Percentiles rank a stretch among this genome's conserved stretches.
These are phyloP conservation scores for Lumnitzera racemosa DNA, from an alignment of 345 rosid species.

Conservation along the genomic window DNA sequence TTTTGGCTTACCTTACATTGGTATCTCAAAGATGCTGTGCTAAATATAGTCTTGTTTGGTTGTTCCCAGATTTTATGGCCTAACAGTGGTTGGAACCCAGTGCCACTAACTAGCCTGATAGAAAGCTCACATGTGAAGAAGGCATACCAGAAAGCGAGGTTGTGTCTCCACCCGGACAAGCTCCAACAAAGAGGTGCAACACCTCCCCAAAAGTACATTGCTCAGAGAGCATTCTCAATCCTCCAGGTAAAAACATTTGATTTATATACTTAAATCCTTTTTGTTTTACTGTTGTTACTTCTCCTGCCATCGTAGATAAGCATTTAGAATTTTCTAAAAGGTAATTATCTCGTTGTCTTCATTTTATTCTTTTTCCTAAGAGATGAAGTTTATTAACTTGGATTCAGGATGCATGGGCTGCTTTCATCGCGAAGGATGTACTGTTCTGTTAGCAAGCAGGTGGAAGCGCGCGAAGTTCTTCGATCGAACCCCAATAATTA, in stretches of 20 bases:
- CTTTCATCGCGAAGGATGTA: conserved; percentile 45
- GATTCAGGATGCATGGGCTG: conserved; percentile 68
- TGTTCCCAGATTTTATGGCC: conserved; percentile 67
- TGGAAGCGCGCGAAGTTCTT: neutral
- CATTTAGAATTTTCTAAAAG: too few species aligned
- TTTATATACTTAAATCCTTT: too few species aligned
- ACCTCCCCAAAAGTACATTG: conserved; percentile 52
- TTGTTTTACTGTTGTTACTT: too few species aligned
- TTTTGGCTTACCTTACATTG: neutral
- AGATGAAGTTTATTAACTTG: conserved; percentile 5
- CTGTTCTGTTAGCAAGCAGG: conserved; percentile 11
- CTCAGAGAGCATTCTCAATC: conserved; percentile 61
- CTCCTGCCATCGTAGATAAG: neutral
- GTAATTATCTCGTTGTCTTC: too few species aligned
- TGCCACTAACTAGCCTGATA: conserved; percentile 44
- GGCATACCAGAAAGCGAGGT: conserved; percentile 87
- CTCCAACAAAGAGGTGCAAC: conserved; percentile 83
- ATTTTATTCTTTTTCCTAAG: neutral
- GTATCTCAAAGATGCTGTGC: neutral
- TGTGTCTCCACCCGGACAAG: conserved; percentile 93
- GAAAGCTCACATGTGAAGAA: conserved; percentile 77
- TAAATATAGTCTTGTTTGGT: neutral
- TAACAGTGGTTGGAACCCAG: conserved; percentile 59
- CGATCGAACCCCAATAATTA: too few species aligned
- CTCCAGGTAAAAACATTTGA: conserved; percentile 51